Conservation (phyloP, 805 yeast species). For the Monosporozyma siamensis region DNA sequence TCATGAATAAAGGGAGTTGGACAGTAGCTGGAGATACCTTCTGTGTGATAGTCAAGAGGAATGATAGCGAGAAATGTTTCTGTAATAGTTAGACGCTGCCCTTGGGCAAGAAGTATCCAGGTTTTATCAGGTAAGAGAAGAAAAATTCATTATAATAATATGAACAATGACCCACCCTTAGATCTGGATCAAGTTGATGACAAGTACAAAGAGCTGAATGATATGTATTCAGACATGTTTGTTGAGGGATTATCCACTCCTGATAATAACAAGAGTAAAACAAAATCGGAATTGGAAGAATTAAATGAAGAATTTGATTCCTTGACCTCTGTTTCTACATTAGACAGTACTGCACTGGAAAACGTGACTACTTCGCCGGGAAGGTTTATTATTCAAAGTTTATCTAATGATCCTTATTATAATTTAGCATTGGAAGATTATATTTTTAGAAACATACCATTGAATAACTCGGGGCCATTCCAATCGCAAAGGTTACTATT, state of each 20-base stretch:
- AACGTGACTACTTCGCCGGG: conserved; percentile 35
- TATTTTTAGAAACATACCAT: conserved; percentile 57
- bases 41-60: neutral
- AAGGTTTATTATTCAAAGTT: conserved; percentile 44
- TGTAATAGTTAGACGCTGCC: neutral
- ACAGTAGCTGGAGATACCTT: neutral
- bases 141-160: neutral
- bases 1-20: no score
- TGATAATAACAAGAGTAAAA: neutral
- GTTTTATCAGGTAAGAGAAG: neutral
- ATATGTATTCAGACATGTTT: conserved; percentile 31
- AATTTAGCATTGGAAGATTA: conserved; percentile 80
- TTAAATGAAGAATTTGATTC: conserved; percentile 28
- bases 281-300: conserved; percentile 25
- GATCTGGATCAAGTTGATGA: conserved; percentile 13
- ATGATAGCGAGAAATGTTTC: neutral
- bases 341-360: conserved; percentile 17
- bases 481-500: conserved; percentile 50
- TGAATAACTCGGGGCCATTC: conserved; percentile 9
- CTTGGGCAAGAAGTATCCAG: no score
- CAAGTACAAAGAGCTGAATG: conserved; percentile 27
- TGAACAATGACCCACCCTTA: no score
- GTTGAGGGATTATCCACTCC: conserved; percentile 6
- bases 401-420: conserved; percentile 51
- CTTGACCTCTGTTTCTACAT: neutral